phyloP scores from a whole-genome alignment of 176 grass and related monocot genomes.

The Rhynchospora breviuscula region DNA sequence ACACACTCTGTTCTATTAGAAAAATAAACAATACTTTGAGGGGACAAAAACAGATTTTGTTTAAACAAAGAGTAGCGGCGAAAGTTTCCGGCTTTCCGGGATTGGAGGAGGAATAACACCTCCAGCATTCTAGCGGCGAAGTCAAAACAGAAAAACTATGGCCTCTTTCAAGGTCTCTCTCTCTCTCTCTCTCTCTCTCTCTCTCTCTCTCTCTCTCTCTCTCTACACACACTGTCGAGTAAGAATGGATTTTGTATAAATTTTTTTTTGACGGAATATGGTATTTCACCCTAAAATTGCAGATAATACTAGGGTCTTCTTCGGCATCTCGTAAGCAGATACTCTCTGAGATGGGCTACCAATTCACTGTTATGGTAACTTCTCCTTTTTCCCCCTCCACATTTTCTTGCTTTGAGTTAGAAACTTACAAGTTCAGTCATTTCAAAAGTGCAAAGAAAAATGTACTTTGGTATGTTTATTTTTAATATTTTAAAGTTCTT shows the following conservation, averaged over 20 bases:
- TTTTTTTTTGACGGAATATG: background rate
- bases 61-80: too few relatives aligned
- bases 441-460: background rate
- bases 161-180: slow-evolving; percentile 26
- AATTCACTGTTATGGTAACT: slow-evolving; percentile 59
- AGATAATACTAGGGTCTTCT: slow-evolving; percentile 86
- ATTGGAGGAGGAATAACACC: background rate
- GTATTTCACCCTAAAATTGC: slow-evolving; percentile 13
- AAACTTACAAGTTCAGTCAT: background rate
- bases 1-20: too few relatives aligned
- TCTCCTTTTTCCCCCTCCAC: background rate
- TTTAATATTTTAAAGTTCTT: background rate
- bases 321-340: slow-evolving; percentile 78
- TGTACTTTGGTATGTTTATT: background rate
- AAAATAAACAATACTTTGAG: too few relatives aligned
- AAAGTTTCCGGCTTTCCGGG: too few relatives aligned
- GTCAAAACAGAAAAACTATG: background rate
- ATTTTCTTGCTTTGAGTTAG: background rate
- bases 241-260: background rate
- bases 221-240: background rate
- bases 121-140: background rate
- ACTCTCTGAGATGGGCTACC: slow-evolving; percentile 87
- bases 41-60: too few relatives aligned
- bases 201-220: slow-evolving; percentile 3
- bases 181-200: background rate